Conservation (phyloP, 2,329 filamentous ascomycete species). For the Aspergillus fumigatiaffinis region DNA sequence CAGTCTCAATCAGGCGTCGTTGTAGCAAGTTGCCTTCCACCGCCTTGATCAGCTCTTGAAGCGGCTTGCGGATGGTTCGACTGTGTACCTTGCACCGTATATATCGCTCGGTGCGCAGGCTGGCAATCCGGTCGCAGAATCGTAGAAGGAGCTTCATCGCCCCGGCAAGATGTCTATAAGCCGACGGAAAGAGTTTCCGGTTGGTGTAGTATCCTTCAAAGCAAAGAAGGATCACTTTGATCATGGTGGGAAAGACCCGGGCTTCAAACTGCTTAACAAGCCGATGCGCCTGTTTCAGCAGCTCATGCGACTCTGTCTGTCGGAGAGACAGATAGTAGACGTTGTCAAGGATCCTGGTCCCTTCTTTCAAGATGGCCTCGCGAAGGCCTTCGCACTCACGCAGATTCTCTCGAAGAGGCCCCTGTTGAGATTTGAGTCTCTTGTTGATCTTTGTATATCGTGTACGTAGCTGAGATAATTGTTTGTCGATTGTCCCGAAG, state of each 20-base stretch:
- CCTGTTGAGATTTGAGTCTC: background rate
- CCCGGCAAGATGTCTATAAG: slow-evolving; percentile 14
- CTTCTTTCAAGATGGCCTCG: slow-evolving; percentile 10
- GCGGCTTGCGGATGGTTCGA: slow-evolving; percentile 5
- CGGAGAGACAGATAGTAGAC: slow-evolving; percentile 6
- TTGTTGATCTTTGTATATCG: slow-evolving; percentile 4
- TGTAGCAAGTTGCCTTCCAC: slow-evolving; percentile 2
- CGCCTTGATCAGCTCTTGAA: slow-evolving; percentile 11
- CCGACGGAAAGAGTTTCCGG: slow-evolving; percentile 8
- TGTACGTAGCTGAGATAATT: slow-evolving; percentile 1
- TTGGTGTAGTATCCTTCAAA: slow-evolving; percentile 18
- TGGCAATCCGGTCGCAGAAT: slow-evolving; percentile 12
- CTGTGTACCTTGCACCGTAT: slow-evolving; percentile 6
- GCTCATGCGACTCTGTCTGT: background rate
- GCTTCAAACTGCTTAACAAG: slow-evolving; percentile 18
- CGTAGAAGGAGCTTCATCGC: slow-evolving; percentile 14
- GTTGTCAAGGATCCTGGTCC: slow-evolving; percentile 8
- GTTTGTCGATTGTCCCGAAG: slow-evolving; percentile 4
- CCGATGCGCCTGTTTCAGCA: background rate
- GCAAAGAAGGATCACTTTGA: slow-evolving; percentile 13
- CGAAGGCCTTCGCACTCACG: slow-evolving; percentile 8
- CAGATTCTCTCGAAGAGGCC: background rate
- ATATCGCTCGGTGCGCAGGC: slow-evolving; percentile 5
- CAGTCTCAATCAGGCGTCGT: background rate
- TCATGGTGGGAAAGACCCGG: slow-evolving; percentile 15